Evolutionary conservation across 306 rosid genomes (phyloP).

Genomic region (Styphnolobium japonicum): DNA sequence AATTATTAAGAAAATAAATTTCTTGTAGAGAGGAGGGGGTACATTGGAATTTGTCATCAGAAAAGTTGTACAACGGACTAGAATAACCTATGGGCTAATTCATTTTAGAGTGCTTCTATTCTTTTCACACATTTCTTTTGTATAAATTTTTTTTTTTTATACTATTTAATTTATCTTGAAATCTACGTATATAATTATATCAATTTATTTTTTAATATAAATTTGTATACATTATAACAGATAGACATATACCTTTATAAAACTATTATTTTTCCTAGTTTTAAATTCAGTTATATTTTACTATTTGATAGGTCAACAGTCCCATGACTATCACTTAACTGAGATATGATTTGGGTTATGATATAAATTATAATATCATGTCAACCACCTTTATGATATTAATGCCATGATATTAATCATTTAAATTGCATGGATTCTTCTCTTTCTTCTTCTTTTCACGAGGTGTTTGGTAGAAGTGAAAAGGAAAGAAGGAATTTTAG

Average conservation of each 20-base stretch:
- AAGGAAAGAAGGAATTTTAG: neutral
- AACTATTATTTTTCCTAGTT: too few relatives aligned
- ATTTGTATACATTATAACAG: too few relatives aligned
- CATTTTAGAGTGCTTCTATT: too few relatives aligned
- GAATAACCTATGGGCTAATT: too few relatives aligned
- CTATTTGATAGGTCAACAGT: neutral
- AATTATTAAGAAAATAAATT: neutral
- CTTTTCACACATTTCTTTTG: too few relatives aligned
- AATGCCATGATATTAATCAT: neutral
- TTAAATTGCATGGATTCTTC: neutral
- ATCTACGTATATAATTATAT: too few relatives aligned
- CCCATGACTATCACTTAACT: neutral
- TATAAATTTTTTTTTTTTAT: too few relatives aligned
- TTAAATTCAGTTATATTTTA: neutral
- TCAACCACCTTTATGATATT: neutral
- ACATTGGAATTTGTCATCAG: too few relatives aligned
- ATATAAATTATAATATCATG: neutral
- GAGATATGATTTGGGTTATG: neutral
- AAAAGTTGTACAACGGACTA: too few relatives aligned
- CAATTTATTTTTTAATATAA: too few relatives aligned
- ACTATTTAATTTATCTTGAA: too few relatives aligned
- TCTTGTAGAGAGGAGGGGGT: neutral
- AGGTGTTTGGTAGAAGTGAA: neutral
- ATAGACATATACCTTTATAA: too few relatives aligned
- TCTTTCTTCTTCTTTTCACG: neutral